These are phyloP conservation scores for Zygotorulaspora florentina DNA, from an alignment of 805 yeast genomes.

Conservation along the genomic window DNA sequence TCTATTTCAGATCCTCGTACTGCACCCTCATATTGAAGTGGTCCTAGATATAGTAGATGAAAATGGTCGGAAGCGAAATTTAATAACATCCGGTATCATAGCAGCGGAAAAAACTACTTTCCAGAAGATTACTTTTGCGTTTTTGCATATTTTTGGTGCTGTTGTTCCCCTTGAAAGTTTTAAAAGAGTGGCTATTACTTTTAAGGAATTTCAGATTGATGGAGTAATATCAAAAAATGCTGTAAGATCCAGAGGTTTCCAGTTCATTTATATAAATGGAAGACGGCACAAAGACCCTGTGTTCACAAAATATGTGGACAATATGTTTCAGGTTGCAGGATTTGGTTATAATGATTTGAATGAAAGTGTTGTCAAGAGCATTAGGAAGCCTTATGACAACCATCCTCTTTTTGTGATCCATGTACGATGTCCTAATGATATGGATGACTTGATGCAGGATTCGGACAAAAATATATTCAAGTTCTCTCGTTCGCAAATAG, in stretches of 20 bases:
- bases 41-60: constrained; percentile 8
- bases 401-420: constrained; percentile 41
- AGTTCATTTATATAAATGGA: constrained; percentile 45
- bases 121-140: constrained; percentile 6
- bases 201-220: constrained; percentile 25
- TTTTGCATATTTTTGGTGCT: constrained; percentile 17
- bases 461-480: constrained; percentile 35
- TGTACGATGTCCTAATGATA: constrained; percentile 26
- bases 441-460: constrained; percentile 41
- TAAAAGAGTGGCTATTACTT: constrained; percentile 19
- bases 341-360: constrained; percentile 12
- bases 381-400: constrained; percentile 34
- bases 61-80: not conserved
- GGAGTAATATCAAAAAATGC: constrained; percentile 42
- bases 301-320: constrained; percentile 18
- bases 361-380: constrained; percentile 18
- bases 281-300: constrained; percentile 28
- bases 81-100: constrained; percentile 8
- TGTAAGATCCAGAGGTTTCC: constrained; percentile 37
- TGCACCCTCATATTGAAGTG: constrained; percentile 16
- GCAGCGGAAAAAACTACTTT: not conserved
- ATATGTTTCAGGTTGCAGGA: constrained; percentile 19
- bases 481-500: constrained; percentile 26
- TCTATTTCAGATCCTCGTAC: constrained; percentile 21
- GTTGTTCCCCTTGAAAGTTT: constrained; percentile 16